Conservation (phyloP, 371 early-diverging fungal species). For the Batkoa obscura region DNA sequence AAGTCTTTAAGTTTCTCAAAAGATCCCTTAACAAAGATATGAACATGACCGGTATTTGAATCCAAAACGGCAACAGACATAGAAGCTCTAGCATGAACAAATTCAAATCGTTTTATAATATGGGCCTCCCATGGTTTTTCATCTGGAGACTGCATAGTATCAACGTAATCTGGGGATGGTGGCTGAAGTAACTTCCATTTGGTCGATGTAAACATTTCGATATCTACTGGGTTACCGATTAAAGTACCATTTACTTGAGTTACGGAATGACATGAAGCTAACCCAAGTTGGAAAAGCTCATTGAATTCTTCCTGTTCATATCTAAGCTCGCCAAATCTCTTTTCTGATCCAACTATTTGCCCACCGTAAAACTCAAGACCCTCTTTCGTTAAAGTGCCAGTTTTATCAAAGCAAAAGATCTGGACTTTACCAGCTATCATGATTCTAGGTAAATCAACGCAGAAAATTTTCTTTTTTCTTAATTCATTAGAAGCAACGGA, state of each 20-base stretch:
- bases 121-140: constrained; percentile 16
- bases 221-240: constrained; percentile 85
- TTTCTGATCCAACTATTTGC: not conserved
- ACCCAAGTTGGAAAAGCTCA: constrained; percentile 12
- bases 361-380: constrained; percentile 8
- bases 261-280: constrained; percentile 63
- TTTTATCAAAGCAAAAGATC: constrained; percentile 86
- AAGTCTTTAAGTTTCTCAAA: constrained; percentile 53
- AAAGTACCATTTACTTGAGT: constrained; percentile 40
- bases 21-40: constrained; percentile 65
- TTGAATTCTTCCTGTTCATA: not conserved
- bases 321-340: not conserved
- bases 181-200: constrained; percentile 14
- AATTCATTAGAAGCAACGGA: constrained; percentile 58
- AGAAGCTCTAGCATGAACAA: constrained; percentile 63
- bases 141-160: constrained; percentile 18
- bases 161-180: constrained; percentile 15
- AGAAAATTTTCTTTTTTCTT: constrained; percentile 31
- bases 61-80: constrained; percentile 65
- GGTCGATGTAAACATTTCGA: constrained; percentile 74
- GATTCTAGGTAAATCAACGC: constrained; percentile 59
- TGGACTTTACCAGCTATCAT: constrained; percentile 41
- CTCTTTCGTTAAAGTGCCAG: constrained; percentile 50
- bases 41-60: constrained; percentile 25
- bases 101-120: constrained; percentile 60